These are phyloP conservation scores for Fusarium foetens DNA, from an alignment of 2,329 filamentous ascomycete species.

Conservation along the genomic window DNA sequence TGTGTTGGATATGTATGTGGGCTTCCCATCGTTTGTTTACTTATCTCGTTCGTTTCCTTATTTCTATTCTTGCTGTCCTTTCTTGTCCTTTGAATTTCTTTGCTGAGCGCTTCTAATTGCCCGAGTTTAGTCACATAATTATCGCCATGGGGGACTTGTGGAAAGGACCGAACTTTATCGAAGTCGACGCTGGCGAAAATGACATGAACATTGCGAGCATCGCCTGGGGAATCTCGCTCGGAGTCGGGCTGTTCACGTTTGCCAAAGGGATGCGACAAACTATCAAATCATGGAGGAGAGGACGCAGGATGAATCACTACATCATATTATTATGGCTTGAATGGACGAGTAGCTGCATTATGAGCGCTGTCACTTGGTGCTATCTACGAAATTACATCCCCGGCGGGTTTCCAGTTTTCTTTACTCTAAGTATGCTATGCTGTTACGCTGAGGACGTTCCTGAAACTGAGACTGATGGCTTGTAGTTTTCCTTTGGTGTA, in stretches of 20 bases:
- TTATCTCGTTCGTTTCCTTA: neutral
- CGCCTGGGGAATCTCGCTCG: conserved; percentile 43
- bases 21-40: neutral
- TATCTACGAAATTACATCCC: conserved; percentile 40
- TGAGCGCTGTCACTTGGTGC: conserved; percentile 44
- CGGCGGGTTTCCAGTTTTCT: conserved; percentile 42
- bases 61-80: neutral
- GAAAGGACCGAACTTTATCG: conserved; percentile 24
- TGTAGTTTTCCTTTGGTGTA: conserved; percentile 49
- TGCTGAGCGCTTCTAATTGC: neutral
- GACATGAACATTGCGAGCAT: conserved; percentile 46
- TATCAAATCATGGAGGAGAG: conserved; percentile 39
- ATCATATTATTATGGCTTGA: conserved; percentile 42
- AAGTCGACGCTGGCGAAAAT: conserved; percentile 24
- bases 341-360: conserved; percentile 39
- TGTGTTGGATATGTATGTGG: conserved; percentile 33
- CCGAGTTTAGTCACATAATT: neutral
- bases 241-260: conserved; percentile 41
- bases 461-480: no score
- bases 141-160: conserved; percentile 32
- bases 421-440: conserved; percentile 27
- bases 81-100: neutral
- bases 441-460: no score
- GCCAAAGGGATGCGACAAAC: conserved; percentile 39
- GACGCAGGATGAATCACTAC: conserved; percentile 36